Evolutionary conservation across 1,284 basidiomycete species (phyloP).

Genomic region (Pseudozyma pruni): DNA sequence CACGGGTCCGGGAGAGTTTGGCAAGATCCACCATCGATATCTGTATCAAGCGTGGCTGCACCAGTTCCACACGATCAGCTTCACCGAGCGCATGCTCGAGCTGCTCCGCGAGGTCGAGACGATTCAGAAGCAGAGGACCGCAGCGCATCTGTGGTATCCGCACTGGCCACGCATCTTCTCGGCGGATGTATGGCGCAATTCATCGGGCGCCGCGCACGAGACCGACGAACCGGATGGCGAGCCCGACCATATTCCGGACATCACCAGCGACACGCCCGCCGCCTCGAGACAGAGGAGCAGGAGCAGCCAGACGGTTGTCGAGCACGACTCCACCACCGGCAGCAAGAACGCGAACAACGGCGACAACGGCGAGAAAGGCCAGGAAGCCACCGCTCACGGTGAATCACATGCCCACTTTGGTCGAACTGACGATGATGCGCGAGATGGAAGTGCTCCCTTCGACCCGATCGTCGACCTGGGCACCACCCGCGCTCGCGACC

Average conservation of each 20-base stretch:
- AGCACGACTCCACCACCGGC: background rate
- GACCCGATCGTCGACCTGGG: constrained; percentile 68
- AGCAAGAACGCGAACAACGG: constrained; percentile 1
- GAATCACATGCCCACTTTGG: constrained; percentile 23
- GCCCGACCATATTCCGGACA: constrained; percentile 42
- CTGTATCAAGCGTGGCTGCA: constrained; percentile 77
- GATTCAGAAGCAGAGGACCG: constrained; percentile 73
- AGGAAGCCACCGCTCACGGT: background rate
- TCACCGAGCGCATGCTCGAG: constrained; percentile 39
- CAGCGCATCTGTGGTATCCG: constrained; percentile 78
- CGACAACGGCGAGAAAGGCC: background rate
- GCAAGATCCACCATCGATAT: constrained; percentile 67
- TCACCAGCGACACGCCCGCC: constrained; percentile 22
- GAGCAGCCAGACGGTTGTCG: constrained; percentile 21
- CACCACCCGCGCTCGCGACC: constrained; percentile 74
- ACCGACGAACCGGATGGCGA: constrained; percentile 40
- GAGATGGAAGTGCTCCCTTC: background rate
- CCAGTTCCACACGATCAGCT: constrained; percentile 71
- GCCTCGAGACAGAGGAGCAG: constrained; percentile 30
- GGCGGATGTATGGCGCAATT: constrained; percentile 71
- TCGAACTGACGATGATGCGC: background rate
- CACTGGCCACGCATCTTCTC: constrained; percentile 68
- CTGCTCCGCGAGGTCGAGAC: constrained; percentile 75
- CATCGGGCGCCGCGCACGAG: constrained; percentile 20
- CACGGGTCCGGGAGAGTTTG: constrained; percentile 33